Percentiles rank a stretch among this genome's conserved stretches.
Evolutionary conservation across 352 stramenopile species (phyloP).

Genomic region (Globisporangium heterothallicum): DNA sequence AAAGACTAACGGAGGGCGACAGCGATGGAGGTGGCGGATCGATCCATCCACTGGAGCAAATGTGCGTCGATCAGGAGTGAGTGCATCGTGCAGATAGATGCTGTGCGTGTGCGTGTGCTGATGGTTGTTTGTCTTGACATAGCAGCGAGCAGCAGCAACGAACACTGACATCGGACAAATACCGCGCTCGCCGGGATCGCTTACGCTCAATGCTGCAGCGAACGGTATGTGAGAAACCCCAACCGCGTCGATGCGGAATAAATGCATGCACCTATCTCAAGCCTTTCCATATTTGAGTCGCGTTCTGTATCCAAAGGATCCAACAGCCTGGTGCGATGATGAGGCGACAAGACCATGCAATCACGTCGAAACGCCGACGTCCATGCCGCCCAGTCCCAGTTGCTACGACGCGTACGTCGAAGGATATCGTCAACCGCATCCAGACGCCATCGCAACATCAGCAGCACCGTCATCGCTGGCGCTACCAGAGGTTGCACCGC

Average conservation of each 20-base stretch:
- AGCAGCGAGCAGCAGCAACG: background rate
- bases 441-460: background rate
- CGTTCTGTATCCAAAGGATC: too few relatives aligned
- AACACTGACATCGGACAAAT: slow-evolving; percentile 14
- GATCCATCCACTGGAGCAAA: slow-evolving; percentile 5
- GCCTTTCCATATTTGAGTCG: too few relatives aligned
- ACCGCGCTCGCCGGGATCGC: slow-evolving; percentile 30
- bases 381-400: slow-evolving; percentile 21
- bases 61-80: background rate
- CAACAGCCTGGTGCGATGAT: too few relatives aligned
- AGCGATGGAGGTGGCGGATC: too few relatives aligned
- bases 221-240: background rate
- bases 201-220: slow-evolving; percentile 17
- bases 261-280: background rate
- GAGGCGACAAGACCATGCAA: too few relatives aligned
- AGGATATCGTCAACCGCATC: slow-evolving; percentile 21
- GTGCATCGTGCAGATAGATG: background rate
- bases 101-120: background rate
- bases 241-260: background rate
- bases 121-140: background rate
- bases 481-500: background rate
- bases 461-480: background rate
- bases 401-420: slow-evolving; percentile 29
- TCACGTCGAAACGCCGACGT: background rate
- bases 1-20: background rate